Evolutionary conservation across 1,284 basidiomycete species (phyloP).

Genomic region (Papiliotrema flavescens): DNA sequence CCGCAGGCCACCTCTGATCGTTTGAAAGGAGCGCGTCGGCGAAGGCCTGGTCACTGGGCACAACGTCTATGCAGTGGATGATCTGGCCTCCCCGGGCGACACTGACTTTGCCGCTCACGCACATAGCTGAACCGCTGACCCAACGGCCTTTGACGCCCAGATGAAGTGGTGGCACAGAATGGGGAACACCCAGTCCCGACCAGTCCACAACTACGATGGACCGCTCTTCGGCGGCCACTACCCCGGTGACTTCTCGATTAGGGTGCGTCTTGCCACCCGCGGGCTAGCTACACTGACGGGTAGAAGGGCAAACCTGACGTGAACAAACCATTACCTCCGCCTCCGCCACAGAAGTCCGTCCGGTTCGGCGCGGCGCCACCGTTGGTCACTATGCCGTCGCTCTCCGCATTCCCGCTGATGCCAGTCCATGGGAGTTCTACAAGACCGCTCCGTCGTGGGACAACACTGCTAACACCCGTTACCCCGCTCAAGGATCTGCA

Average conservation of each 20-base stretch:
- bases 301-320: conserved; percentile 4
- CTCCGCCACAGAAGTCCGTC: conserved; percentile 11
- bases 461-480: conserved; percentile 24
- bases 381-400: conserved; percentile 8
- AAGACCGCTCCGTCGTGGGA: conserved; percentile 13
- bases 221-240: conserved; percentile 18
- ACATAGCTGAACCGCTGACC: neutral
- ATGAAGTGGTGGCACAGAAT: neutral
- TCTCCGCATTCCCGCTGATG: neutral
- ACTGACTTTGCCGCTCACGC: no score
- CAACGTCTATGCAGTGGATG: no score
- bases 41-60: no score
- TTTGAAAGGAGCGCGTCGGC: no score
- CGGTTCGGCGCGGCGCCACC: conserved; percentile 19
- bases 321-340: conserved; percentile 16
- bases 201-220: conserved; percentile 2
- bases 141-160: neutral
- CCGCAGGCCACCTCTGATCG: no score
- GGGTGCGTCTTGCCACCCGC: conserved; percentile 6
- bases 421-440: conserved; percentile 26
- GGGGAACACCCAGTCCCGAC: conserved; percentile 2
- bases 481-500: neutral
- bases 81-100: no score
- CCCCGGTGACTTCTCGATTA: conserved; percentile 17
- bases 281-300: neutral